These are phyloP conservation scores for Xerocomus nothofagi DNA, from an alignment of 1,284 basidiomycete species.

Conservation along the genomic window DNA sequence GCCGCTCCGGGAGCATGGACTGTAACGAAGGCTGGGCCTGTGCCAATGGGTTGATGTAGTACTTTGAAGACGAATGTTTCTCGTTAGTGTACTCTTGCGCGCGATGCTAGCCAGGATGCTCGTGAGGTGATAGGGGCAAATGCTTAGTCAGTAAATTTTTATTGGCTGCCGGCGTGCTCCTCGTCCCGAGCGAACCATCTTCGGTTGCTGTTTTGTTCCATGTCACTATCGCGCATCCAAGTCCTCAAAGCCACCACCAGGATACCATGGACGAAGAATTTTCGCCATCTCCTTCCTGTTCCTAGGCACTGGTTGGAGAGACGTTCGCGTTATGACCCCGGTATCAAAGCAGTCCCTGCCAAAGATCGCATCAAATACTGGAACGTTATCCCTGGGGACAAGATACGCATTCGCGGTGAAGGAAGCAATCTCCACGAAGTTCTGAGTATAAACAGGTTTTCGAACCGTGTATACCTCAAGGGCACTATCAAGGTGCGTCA, in stretches of 20 bases:
- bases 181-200: background rate
- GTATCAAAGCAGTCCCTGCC: constrained; percentile 53
- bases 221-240: constrained; percentile 42
- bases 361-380: constrained; percentile 78
- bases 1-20: constrained; percentile 48
- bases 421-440: constrained; percentile 65
- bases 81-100: constrained; percentile 19
- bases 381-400: constrained; percentile 85
- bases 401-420: constrained; percentile 68
- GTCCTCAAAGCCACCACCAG: constrained; percentile 49
- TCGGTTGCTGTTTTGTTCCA: constrained; percentile 6
- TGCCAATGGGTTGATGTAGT: constrained; percentile 23
- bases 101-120: background rate
- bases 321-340: constrained; percentile 33
- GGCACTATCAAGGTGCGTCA: constrained; percentile 47
- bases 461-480: constrained; percentile 70
- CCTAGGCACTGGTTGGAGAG: constrained; percentile 43
- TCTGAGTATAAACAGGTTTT: constrained; percentile 66
- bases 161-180: background rate
- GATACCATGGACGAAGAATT: constrained; percentile 59
- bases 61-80: background rate
- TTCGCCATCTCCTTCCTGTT: constrained; percentile 61
- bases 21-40: constrained; percentile 26
- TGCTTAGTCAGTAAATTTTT: constrained; percentile 24
- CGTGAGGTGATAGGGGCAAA: constrained; percentile 7